Percentiles rank a stretch among this genome's conserved stretches.
Conservation (phyloP, 345 rosid species). For the Hibiscus syriacus region DNA sequence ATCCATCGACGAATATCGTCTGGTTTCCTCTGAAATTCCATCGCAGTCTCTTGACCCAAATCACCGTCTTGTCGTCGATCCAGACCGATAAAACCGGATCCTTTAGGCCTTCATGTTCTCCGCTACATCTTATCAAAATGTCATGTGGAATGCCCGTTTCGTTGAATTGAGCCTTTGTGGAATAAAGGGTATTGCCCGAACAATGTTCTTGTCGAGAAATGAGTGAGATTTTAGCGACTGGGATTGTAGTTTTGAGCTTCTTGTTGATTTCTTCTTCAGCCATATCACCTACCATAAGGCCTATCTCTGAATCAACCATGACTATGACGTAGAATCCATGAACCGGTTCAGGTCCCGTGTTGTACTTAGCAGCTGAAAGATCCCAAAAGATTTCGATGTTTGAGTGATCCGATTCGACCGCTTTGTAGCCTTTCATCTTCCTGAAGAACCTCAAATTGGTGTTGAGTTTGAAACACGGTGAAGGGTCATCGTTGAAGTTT, state of each 20-base stretch:
- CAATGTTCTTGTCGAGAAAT: slow-evolving; percentile 68
- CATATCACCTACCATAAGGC: slow-evolving; percentile 55
- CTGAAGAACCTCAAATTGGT: slow-evolving; percentile 53
- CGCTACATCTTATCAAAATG: slow-evolving; percentile 56
- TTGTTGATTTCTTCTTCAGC: slow-evolving; percentile 40
- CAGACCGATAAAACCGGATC: slow-evolving; percentile 56
- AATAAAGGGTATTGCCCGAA: slow-evolving; percentile 59
- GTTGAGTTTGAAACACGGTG: slow-evolving; percentile 55
- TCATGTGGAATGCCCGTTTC: slow-evolving; percentile 60
- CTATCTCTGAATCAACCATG: slow-evolving; percentile 55
- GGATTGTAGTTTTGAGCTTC: slow-evolving; percentile 23
- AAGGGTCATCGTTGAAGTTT: slow-evolving; percentile 38
- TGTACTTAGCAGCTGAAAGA: slow-evolving; percentile 61
- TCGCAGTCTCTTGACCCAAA: slow-evolving; percentile 69
- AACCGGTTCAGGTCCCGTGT: slow-evolving; percentile 53
- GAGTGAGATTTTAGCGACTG: slow-evolving; percentile 26
- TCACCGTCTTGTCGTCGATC: slow-evolving; percentile 70
- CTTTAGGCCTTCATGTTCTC: slow-evolving; percentile 50
- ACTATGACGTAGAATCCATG: slow-evolving; percentile 59
- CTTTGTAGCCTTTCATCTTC: slow-evolving; percentile 70
- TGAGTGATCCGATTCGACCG: slow-evolving; percentile 36
- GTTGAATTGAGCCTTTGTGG: slow-evolving; percentile 57
- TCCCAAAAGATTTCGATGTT: slow-evolving; percentile 75
- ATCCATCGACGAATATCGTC: slow-evolving; percentile 70
- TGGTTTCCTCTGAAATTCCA: slow-evolving; percentile 96